These are phyloP conservation scores for Lecanicillium sp. DNA, from an alignment of 2,329 filamentous ascomycete species.

Conservation along the genomic window DNA sequence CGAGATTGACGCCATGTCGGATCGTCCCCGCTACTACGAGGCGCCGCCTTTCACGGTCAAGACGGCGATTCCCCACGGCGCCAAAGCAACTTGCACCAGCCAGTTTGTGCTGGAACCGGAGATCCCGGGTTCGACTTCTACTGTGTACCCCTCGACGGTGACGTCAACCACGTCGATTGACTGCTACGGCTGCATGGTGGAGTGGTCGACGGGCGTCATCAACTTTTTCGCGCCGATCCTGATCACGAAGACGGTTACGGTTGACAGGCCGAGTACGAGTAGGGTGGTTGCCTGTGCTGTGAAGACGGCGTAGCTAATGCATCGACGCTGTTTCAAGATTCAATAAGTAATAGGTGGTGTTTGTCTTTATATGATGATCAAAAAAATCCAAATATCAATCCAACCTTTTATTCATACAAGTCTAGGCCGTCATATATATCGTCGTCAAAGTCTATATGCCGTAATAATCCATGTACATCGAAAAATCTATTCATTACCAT, in stretches of 20 bases:
- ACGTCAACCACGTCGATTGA: slow-evolving; percentile 7
- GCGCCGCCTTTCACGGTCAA: not conserved
- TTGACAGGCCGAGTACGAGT: slow-evolving; percentile 5
- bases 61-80: slow-evolving; percentile 2
- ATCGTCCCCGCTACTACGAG: not conserved
- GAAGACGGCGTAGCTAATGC: too few relatives aligned
- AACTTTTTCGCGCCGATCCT: slow-evolving; percentile 5
- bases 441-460: not conserved
- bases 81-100: slow-evolving; percentile 7
- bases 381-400: too few relatives aligned
- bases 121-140: slow-evolving; percentile 8
- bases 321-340: too few relatives aligned
- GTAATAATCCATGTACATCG: not conserved
- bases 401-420: too few relatives aligned
- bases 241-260: slow-evolving; percentile 5
- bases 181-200: slow-evolving; percentile 10
- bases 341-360: too few relatives aligned
- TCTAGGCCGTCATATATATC: not conserved
- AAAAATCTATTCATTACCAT: not conserved
- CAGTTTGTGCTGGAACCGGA: slow-evolving; percentile 2
- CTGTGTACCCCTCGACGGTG: slow-evolving; percentile 7
- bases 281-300: not conserved
- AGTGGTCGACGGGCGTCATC: slow-evolving; percentile 9
- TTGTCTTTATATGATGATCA: too few relatives aligned
- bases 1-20: not conserved